Conservation (phyloP, 495 filamentous ascomycete genomes). For the Wilcoxina mikolae region DNA sequence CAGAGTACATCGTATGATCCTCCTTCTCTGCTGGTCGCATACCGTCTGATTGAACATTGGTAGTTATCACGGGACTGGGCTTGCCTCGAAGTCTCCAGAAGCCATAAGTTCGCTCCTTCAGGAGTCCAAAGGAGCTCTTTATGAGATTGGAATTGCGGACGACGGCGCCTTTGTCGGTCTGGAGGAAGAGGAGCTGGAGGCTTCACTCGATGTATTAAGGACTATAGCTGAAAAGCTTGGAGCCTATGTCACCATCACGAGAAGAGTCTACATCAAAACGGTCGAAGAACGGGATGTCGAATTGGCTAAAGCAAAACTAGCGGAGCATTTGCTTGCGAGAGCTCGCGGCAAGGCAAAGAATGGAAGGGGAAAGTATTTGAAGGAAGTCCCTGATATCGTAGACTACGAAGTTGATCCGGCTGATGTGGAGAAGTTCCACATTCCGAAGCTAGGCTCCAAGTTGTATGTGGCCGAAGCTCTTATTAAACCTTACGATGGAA, state of each 20-base stretch:
- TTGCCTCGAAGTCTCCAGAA: constrained; percentile 41
- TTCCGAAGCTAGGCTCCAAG: constrained; percentile 35
- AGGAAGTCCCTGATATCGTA: neutral
- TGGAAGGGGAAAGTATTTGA: constrained; percentile 4
- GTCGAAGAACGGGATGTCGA: constrained; percentile 21
- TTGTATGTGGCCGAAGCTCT: constrained; percentile 85
- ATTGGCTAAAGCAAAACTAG: constrained; percentile 17
- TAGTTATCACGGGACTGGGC: constrained; percentile 24
- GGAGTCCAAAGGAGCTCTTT: constrained; percentile 81
- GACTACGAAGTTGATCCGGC: constrained; percentile 9
- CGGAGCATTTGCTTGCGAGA: constrained; percentile 16
- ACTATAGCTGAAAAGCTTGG: constrained; percentile 86
- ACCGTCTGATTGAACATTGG: constrained; percentile 38
- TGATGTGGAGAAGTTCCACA: constrained; percentile 19
- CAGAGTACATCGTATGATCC: constrained; percentile 79
- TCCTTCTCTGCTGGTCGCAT: constrained; percentile 45
- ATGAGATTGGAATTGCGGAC: constrained; percentile 92
- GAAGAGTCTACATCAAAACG: constrained; percentile 66
- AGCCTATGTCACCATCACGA: constrained; percentile 69
- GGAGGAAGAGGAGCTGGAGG: constrained; percentile 79
- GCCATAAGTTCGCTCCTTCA: constrained; percentile 63
- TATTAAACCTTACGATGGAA: constrained; percentile 41
- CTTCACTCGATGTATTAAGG: constrained; percentile 67
- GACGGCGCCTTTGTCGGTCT: constrained; percentile 84
- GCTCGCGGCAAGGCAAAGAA: constrained; percentile 17